These are phyloP conservation scores for Apiotrichum gracile DNA, from an alignment of 1,284 basidiomycete genomes.

Conservation along the genomic window DNA sequence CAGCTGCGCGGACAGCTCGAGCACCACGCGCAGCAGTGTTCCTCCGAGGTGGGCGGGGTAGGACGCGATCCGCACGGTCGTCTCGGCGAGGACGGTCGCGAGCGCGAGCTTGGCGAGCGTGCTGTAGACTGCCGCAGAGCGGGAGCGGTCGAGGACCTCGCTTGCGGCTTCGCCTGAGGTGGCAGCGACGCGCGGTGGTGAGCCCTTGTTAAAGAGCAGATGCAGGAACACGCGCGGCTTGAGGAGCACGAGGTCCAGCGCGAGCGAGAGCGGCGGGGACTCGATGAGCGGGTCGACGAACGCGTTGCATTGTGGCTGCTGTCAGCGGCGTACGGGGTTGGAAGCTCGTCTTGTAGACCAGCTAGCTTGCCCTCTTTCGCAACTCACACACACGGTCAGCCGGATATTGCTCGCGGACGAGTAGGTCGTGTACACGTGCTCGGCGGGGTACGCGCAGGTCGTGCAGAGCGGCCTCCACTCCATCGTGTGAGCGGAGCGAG, in stretches of 20 bases:
- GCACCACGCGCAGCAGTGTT: constrained; percentile 1
- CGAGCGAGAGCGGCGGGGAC: constrained; percentile 67
- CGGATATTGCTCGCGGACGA: constrained; percentile 74
- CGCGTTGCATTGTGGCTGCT: constrained; percentile 58
- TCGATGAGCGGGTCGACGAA: constrained; percentile 89
- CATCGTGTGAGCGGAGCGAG: too few relatives aligned
- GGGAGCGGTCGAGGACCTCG: too few relatives aligned
- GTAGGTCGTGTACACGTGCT: constrained; percentile 77
- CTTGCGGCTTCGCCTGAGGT: background rate
- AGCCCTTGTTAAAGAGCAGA: constrained; percentile 77
- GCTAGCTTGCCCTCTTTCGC: too few relatives aligned
- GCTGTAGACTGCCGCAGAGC: background rate
- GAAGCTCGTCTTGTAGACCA: background rate
- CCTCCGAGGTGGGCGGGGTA: background rate
- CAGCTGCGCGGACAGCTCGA: constrained; percentile 36
- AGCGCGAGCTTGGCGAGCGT: constrained; percentile 12
- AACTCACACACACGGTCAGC: constrained; percentile 66
- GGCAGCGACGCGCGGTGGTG: constrained; percentile 51
- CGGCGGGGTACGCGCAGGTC: constrained; percentile 61
- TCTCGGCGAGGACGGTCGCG: constrained; percentile 28
- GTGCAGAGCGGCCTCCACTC: constrained; percentile 62
- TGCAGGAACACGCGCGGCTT: constrained; percentile 83
- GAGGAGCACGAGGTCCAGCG: constrained; percentile 78
- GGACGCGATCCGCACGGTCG: constrained; percentile 13
- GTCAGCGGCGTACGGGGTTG: background rate